Percentiles rank a stretch among this genome's conserved stretches.
Evolutionary conservation across 371 early-diverging fungal genomes (phyloP).

Genomic region (Parasitella parasitica): DNA sequence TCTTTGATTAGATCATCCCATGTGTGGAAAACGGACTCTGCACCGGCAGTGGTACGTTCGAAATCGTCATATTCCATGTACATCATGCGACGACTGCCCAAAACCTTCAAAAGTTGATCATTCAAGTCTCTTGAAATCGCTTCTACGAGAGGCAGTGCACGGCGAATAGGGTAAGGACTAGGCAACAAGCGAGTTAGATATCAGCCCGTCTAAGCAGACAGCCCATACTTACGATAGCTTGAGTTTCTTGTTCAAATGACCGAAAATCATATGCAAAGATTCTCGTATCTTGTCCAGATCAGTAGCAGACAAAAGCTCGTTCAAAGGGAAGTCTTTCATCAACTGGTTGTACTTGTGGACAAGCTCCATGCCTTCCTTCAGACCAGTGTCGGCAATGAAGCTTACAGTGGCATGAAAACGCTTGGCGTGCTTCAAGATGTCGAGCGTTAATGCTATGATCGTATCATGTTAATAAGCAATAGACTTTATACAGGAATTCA

Average conservation of each 20-base stretch:
- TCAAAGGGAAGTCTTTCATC: slow-evolving; percentile 98
- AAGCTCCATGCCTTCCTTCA: slow-evolving; percentile 91
- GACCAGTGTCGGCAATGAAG: slow-evolving; percentile 97
- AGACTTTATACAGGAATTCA: too few relatives aligned
- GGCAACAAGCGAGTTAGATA: too few relatives aligned
- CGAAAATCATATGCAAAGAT: slow-evolving; percentile 84
- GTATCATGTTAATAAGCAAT: neutral
- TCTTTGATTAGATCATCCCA: slow-evolving; percentile 97
- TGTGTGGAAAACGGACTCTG: slow-evolving; percentile 84
- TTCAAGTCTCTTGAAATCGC: slow-evolving; percentile 94
- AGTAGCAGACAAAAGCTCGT: slow-evolving; percentile 92
- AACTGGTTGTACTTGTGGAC: slow-evolving; percentile 94
- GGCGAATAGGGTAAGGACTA: slow-evolving; percentile 92
- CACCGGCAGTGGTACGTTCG: slow-evolving; percentile 79
- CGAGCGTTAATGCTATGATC: slow-evolving; percentile 78
- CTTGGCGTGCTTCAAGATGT: slow-evolving; percentile 94
- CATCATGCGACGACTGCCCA: slow-evolving; percentile 91
- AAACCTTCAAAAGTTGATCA: slow-evolving; percentile 86
- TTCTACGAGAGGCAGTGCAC: slow-evolving; percentile 91
- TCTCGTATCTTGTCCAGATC: slow-evolving; percentile 85
- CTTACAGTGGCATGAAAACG: slow-evolving; percentile 97
- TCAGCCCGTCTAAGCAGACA: neutral
- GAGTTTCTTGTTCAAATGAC: slow-evolving; percentile 95
- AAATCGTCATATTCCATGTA: slow-evolving; percentile 87
- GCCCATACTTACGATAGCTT: slow-evolving; percentile 70